Percentiles rank a stretch among this genome's conserved stretches.
These are phyloP conservation scores for Leishmania braziliensis DNA, from an alignment of 208 protist species.

Conservation along the genomic window DNA sequence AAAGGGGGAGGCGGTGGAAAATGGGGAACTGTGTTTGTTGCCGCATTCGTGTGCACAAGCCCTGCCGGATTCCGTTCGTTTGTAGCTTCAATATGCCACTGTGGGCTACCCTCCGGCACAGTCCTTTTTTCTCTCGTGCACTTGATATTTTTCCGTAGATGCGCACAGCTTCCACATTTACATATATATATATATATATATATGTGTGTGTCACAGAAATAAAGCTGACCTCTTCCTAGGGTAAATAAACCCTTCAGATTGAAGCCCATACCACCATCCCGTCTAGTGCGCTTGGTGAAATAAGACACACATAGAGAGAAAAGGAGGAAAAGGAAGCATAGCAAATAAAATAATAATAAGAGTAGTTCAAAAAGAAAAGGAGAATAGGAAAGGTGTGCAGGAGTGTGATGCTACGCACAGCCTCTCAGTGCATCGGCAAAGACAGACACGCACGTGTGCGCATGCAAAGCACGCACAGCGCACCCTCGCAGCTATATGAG, in stretches of 20 bases:
- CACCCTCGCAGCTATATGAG: constrained; percentile 1
- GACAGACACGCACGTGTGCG: neutral
- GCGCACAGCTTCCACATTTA: neutral
- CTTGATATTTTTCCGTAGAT: neutral
- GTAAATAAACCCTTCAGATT: neutral
- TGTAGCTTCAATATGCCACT: neutral
- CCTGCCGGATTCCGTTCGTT: neutral
- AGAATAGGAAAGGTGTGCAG: neutral
- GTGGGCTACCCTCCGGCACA: neutral
- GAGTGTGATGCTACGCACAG: neutral
- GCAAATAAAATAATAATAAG: neutral
- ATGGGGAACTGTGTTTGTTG: neutral
- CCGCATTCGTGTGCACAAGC: neutral
- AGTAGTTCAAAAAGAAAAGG: neutral
- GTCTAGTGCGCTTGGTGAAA: neutral
- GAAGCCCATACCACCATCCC: neutral
- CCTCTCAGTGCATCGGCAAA: neutral
- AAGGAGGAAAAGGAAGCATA: neutral
- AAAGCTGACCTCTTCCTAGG: neutral
- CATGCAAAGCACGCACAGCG: neutral
- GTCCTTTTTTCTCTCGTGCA: neutral
- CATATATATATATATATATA: neutral
- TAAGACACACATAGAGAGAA: neutral
- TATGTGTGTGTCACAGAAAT: neutral
- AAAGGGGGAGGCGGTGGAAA: neutral